Base-by-base conservation (phyloP, 2,329 filamentous ascomycete genomes). In the Stemphylium vesicarium region DNA sequence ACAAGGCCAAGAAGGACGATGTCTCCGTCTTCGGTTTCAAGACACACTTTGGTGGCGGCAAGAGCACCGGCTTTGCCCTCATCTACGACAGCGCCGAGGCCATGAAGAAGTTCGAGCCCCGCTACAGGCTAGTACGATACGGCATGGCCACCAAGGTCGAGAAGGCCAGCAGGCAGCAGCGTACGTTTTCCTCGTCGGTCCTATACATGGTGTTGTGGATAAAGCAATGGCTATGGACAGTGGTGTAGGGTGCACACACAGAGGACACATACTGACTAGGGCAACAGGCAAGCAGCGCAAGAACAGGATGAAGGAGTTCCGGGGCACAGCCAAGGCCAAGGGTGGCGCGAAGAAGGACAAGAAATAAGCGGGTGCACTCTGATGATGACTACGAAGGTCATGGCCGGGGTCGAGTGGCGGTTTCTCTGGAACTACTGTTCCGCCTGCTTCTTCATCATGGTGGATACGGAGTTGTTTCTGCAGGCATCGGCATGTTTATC, bases 91-190 rank as follows among this genome's bases (percentile, higher is more conserved):
- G 91, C 70, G 84, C 88, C 78, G 95, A 99, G 87, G 92, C 93
- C 76, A 89, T 99, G 89, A 97, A 97, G 91, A 98, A 98, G 85
- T 99, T 98, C 82, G 95, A 99, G 88, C 95, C 95, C 75, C 89
- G 90, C 83, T 97, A 97, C 90, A 89, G 95, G 82, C 88, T 97
- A 74, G 87, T 99, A 81, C 88, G 95, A 73, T 91, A 96, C 79
- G 95, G 94, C 78, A 85, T 91, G 74, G 94, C 92, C 77, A 86
- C 81, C 81, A 98, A 98, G 91, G 86, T 92, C 81, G 95, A 99
- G 90, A 94, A 93, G 85, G 88, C 95, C 75, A 92, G 88, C 85
- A 91, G 95, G 88, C 95, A 99, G 85, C 95, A 99, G 84, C 93
- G 95, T 97, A 93, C 78, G 94, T 96, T 50, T 43, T 50, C 55